Percentiles rank a stretch among this genome's conserved stretches.
These are phyloP conservation scores for Hysterium pulicare DNA, from an alignment of 2,329 filamentous ascomycete species.

Conservation along the genomic window DNA sequence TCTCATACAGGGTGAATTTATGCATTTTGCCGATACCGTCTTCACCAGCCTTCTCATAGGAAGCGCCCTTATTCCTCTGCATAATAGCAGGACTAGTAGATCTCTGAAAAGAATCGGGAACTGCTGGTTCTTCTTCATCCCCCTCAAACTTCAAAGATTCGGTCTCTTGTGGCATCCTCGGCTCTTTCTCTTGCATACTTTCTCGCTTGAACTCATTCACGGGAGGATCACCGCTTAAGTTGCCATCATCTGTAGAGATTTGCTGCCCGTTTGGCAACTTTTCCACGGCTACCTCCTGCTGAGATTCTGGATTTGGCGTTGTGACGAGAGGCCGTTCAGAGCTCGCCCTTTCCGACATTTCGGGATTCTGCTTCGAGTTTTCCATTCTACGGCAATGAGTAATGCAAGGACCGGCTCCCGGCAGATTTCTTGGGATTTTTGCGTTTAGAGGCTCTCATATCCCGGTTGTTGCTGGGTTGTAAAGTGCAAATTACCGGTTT, in stretches of 20 bases:
- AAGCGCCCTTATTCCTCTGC: slow-evolving; percentile 36
- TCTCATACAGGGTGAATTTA: slow-evolving; percentile 97
- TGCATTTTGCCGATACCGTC: slow-evolving; percentile 64
- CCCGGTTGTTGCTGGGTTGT: not conserved
- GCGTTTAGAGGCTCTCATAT: not conserved
- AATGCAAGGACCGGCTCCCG: not conserved
- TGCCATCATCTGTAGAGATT: slow-evolving; percentile 20
- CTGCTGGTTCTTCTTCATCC: slow-evolving; percentile 41
- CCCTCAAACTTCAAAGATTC: slow-evolving; percentile 36
- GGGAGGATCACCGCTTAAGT: slow-evolving; percentile 21
- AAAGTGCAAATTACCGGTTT: not conserved
- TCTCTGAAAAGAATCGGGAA: slow-evolving; percentile 37
- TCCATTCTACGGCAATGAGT: slow-evolving; percentile 7
- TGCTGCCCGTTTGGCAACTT: slow-evolving; percentile 23
- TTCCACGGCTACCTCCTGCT: slow-evolving; percentile 25
- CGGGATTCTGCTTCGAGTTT: slow-evolving; percentile 8
- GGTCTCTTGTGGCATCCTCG: slow-evolving; percentile 26
- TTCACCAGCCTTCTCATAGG: slow-evolving; percentile 42
- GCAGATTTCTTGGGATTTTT: not conserved
- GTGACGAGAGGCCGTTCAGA: slow-evolving; percentile 4
- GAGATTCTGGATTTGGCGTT: slow-evolving; percentile 19
- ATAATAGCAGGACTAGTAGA: slow-evolving; percentile 37
- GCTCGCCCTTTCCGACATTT: slow-evolving; percentile 21
- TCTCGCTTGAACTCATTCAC: slow-evolving; percentile 29
- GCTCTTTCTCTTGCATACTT: slow-evolving; percentile 28